Base-by-base conservation (phyloP, 352 stramenopile species). In the Blastocystis sp. region DNA sequence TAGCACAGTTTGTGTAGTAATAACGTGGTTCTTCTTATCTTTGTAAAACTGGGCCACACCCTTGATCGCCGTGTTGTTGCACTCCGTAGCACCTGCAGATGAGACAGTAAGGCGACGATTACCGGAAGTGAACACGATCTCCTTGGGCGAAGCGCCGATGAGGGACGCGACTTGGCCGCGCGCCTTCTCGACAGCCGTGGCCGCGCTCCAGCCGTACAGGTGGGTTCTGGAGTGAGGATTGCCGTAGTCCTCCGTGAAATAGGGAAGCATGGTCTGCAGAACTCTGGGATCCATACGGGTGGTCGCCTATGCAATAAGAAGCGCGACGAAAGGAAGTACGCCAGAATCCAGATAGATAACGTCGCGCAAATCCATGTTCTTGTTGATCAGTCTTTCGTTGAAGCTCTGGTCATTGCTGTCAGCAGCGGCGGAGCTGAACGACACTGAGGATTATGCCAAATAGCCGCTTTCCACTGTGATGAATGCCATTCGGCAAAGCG, bases 191-290 rank as follows among this genome's bases (percentile, higher is more conserved):
- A 98, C 95, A 34, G 95, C 95, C 59, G 92, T 92, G 92, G 98
- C 96, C 40, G 96, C 93, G 87, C 98, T 96, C 96, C 97, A 99
- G 28, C 97, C 97, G 90, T 97, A 99, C 68, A 94, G 91, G 93
- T 99, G 97, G 21, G 97, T 99, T 9, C 95, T 95, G 87, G 96
- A 99, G 92, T 99, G 97, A 59, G 97, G 96, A 92, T 99, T 99
- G 74, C 97, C 97, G 89, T 97, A 98, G 42, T 92, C 54, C 81
- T 93, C 93, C 89, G 96, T 96, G 93, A 99, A 96, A 90, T 95
- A 97, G 48, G 96, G 95, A 91, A 98, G 91, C 97, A 99, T 99
- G 42, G 95, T 94, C 91, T 99, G 97, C 59, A 99, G 91, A 21
- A 99, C 97, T 76, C 97, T 94, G 61, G 97, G 97, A 91, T 99